Evolutionary conservation across 2,329 filamentous ascomycete genomes (phyloP).

Genomic region (Annulohypoxylon truncatum): DNA sequence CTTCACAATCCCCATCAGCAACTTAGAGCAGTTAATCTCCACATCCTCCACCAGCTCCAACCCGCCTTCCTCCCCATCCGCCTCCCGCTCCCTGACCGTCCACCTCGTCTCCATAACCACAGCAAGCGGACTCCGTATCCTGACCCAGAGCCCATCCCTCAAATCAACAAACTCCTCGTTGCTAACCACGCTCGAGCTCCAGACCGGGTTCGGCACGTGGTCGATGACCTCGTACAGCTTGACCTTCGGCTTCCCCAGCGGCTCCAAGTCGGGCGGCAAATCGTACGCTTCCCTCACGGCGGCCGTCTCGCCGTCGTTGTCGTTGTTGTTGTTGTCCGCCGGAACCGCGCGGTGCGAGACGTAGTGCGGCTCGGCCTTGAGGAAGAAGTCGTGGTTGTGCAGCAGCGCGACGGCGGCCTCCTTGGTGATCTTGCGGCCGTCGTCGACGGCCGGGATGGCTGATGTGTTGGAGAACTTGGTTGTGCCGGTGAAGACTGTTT

Average conservation of each 20-base stretch:
- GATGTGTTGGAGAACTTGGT: conserved; percentile 57
- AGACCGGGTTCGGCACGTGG: conserved; percentile 65
- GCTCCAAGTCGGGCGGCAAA: conserved; percentile 43
- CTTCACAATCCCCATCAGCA: conserved; percentile 63
- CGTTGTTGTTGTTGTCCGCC: conserved; percentile 38
- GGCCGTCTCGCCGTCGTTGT: conserved; percentile 40
- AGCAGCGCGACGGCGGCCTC: conserved; percentile 55
- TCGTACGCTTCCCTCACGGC: conserved; percentile 45
- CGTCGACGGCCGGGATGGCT: conserved; percentile 53
- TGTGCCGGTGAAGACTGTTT: conserved; percentile 58
- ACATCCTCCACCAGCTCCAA: conserved; percentile 63
- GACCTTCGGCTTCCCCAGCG: conserved; percentile 40
- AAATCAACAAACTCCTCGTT: conserved; percentile 65
- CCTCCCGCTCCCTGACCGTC: conserved; percentile 51
- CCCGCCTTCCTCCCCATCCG: conserved; percentile 44
- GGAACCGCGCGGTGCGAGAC: conserved; percentile 50
- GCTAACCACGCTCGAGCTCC: conserved; percentile 66
- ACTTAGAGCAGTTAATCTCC: conserved; percentile 61
- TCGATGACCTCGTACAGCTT: conserved; percentile 62
- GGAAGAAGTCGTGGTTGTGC: conserved; percentile 64
- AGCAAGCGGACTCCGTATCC: conserved; percentile 62
- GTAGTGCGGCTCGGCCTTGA: conserved; percentile 65
- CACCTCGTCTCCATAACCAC: conserved; percentile 66
- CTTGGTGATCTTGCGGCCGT: conserved; percentile 14
- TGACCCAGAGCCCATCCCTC: conserved; percentile 62